A percentile compares a stretch with the other conserved stretches of the same genome.
phyloP scores from a whole-genome alignment of 352 stramenopile species.

The Pythium vanterpoolii region DNA sequence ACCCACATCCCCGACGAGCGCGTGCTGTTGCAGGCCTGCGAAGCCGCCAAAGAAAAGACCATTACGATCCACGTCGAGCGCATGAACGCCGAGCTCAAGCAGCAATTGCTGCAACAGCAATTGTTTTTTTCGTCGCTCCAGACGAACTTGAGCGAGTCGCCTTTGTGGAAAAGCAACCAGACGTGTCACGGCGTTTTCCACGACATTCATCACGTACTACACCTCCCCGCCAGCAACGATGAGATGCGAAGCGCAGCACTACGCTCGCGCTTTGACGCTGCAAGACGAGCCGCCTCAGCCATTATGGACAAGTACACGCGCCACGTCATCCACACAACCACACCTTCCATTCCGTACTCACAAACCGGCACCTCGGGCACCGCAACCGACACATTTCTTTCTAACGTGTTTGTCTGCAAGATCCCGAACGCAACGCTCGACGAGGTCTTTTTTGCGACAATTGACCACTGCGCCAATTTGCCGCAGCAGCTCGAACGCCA shows the following conservation, averaged over 20 bases:
- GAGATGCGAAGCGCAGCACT: conserved; percentile 27
- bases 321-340: conserved; percentile 29
- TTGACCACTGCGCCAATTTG: conserved; percentile 35
- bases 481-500: conserved; percentile 32
- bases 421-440: conserved; percentile 32
- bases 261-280: conserved; percentile 29
- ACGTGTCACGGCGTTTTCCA: conserved; percentile 38
- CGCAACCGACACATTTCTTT: conserved; percentile 36
- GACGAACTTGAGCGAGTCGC: conserved; percentile 40
- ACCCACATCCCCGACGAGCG: conserved; percentile 29
- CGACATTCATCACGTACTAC: conserved; percentile 36
- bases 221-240: conserved; percentile 18
- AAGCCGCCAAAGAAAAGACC: conserved; percentile 46
- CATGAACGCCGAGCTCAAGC: conserved; percentile 44
- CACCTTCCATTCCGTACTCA: conserved; percentile 37
- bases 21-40: conserved; percentile 41
- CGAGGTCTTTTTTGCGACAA: conserved; percentile 31
- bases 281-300: conserved; percentile 23
- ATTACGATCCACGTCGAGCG: conserved; percentile 43
- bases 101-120: conserved; percentile 50
- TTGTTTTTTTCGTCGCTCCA: conserved; percentile 53
- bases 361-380: conserved; percentile 29
- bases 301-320: conserved; percentile 41
- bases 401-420: conserved; percentile 58
- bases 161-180: conserved; percentile 31